Base-by-base conservation (phyloP, 208 protist genomes). In the Crithidia thermophila region DNA sequence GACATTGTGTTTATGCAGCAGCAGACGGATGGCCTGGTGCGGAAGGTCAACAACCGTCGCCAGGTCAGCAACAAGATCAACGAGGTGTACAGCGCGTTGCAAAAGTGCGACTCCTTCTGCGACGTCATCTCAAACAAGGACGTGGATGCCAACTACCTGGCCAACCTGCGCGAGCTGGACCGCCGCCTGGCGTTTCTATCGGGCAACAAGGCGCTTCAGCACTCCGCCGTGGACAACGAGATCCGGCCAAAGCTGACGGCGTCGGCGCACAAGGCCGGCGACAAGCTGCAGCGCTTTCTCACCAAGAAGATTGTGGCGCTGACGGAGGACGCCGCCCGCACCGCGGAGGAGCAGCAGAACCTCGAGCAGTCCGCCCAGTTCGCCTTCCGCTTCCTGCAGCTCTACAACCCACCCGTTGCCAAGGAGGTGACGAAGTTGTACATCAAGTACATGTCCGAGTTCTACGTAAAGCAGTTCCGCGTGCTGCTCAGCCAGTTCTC, bases 81-180 rank as follows among this genome's bases (percentile, higher is more conserved):
- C 58, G 87, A 89, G 61, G 87, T 95, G 28, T 95, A 94, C 71
- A 85, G 49, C 28, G 85, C 72, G 4, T 40, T 95, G 53, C 79
- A 93, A 66, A 87, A 94, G 77, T 95, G 90, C 62, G 90, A 95
- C 43, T 47, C 67, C 11, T 95, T 94, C 74, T 95, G 90, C 56
- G 73, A 84, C 27, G 79, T 83, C 45, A 91, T 95, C 56, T 67
- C 59, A 6, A 84, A 75, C 65, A 88, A 84, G n/a, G 82, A 86
- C 21, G 87, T 95, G 8, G 85, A 91, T 39, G 51, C 68, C 11
- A 67, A 60, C 28, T 95, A 93, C 60, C 59, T 95, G 21, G 62
- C 67, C 27, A 90, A 87, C 62, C 72, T 95, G 43, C 69, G 82
- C 21, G 82, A 92, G 67, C 72, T 94, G 31, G 84, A 86, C 37